Evolutionary conservation across 2,329 filamentous ascomycete species (phyloP).

Genomic region (Epicoccum nigrum): DNA sequence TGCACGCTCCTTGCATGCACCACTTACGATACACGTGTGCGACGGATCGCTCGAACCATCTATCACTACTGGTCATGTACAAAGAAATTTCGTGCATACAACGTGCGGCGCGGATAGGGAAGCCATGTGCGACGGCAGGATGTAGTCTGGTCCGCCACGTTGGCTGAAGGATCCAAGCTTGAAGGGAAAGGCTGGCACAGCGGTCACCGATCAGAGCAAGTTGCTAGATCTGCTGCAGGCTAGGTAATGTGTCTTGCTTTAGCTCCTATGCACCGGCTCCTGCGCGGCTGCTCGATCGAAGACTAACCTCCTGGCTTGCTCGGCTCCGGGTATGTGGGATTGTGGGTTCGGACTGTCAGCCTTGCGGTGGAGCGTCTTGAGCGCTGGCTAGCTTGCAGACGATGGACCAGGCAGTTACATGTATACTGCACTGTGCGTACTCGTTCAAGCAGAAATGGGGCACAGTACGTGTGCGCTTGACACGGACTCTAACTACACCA

Average conservation of each 20-base stretch:
- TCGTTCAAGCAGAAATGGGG: constrained; percentile 18
- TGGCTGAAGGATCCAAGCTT: constrained; percentile 29
- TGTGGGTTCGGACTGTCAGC: constrained; percentile 16
- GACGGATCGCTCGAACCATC: constrained; percentile 18
- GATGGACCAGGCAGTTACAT: constrained; percentile 36
- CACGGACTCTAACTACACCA: constrained; percentile 5
- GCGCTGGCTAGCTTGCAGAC: constrained; percentile 11
- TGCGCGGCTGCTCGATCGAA: constrained; percentile 11
- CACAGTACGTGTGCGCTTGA: constrained; percentile 9
- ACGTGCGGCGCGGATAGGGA: constrained; percentile 27
- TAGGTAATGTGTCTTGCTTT: constrained; percentile 13
- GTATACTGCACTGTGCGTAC: constrained; percentile 29
- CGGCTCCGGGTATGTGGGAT: constrained; percentile 9
- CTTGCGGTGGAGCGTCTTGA: constrained; percentile 9
- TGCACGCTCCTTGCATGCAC: constrained; percentile 15
- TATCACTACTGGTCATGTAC: constrained; percentile 18
- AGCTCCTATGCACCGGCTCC: constrained; percentile 14
- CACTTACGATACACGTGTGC: constrained; percentile 16
- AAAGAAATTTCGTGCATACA: constrained; percentile 29
- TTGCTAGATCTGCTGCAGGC: constrained; percentile 12
- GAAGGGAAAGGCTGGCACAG: constrained; percentile 10
- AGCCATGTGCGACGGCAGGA: constrained; percentile 24
- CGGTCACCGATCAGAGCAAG: constrained; percentile 8
- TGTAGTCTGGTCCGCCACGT: constrained; percentile 33
- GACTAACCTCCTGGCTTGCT: constrained; percentile 13